A percentile compares a stretch with the other conserved stretches of the same genome.
Conservation (phyloP, 768 basidiomycete genomes). For the Mycena crocata region DNA sequence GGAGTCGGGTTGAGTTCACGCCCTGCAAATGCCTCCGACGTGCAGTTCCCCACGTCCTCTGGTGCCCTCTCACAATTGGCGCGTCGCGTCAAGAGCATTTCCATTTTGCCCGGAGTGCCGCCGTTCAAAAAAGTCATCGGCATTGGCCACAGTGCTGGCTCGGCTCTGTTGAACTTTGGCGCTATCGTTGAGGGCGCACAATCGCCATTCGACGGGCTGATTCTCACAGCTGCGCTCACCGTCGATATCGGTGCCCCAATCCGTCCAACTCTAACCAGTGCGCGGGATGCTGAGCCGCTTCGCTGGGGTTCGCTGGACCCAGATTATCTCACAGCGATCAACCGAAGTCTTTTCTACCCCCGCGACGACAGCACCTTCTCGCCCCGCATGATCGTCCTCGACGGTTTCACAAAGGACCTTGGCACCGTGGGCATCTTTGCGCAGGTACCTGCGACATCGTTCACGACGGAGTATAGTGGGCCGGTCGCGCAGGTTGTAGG, state of each 20-base stretch:
- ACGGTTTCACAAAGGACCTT: constrained; percentile 2
- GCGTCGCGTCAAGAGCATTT: constrained; percentile 2
- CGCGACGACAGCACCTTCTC: background rate
- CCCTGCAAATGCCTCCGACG: constrained; percentile 2
- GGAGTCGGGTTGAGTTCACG: constrained; percentile 5
- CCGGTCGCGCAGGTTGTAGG: background rate
- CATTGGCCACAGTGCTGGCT: constrained; percentile 6
- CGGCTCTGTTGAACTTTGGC: background rate
- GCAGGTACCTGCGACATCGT: background rate
- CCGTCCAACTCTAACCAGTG: background rate
- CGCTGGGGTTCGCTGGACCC: constrained; percentile 11
- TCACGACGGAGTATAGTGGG: background rate
- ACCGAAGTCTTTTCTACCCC: constrained; percentile 2
- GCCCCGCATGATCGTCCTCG: background rate
- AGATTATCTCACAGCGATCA: background rate
- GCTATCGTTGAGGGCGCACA: constrained; percentile 11
- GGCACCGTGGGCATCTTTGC: background rate
- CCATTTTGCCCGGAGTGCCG: background rate
- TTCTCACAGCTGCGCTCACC: background rate
- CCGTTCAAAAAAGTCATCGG: constrained; percentile 13
- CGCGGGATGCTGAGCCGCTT: constrained; percentile 9
- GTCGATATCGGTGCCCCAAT: background rate
- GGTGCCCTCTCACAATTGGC: constrained; percentile 9
- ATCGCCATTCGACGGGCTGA: constrained; percentile 5
- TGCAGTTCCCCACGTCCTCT: constrained; percentile 4